Base-by-base conservation (phyloP, 768 basidiomycete genomes). In the Auriculariales sp. region DNA sequence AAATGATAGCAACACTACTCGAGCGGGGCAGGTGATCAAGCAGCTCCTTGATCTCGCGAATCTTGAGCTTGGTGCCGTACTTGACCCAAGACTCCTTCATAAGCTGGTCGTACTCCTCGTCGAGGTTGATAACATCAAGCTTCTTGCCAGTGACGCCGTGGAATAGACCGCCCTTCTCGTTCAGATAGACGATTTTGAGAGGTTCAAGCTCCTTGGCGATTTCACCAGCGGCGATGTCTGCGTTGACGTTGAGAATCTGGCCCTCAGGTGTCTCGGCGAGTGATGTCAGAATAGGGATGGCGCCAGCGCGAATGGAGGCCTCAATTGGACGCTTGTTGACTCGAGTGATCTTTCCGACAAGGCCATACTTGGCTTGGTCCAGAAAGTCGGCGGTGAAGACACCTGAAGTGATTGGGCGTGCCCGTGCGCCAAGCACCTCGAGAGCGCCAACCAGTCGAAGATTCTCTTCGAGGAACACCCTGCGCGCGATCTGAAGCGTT, bases 41-140 rank as follows among this genome's bases (percentile, higher is more conserved):
- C 49, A 99, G 81, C 61, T 98, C 95, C 69, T 99, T 99, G 75
- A 99, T 97, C 65, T 98, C 94, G 55, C 95, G 84, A 51, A 99
- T 76, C 69, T 98, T 98, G 65, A 99, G 86, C 67, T 99, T 99
- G 55, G 94, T 98, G 53, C 94, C 95, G 62, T 81, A 97, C 64
- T 95, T 95, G 65, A 99, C 94, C 95, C 95, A 99, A 4, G 92
- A 77, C 67, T 98, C 86, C 61, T 92, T 93, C 92, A 98, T 88
- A 52, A 99, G 81, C 22, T 77, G 76, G 56, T 94, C 88, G 66
- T 94, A 98, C 70, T 99, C 95, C 75, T 99, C 95, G 60, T 99
- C 95, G 42, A 99, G 69, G 68, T 98, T 99, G 68, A 99, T 97
- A 32, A 92, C 81, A 58, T 88, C 86, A 48, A 99, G 65, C 68